phyloP scores from a whole-genome alignment of 192 early-diverging fungal genomes.

The Helicostylum pulchrum region DNA sequence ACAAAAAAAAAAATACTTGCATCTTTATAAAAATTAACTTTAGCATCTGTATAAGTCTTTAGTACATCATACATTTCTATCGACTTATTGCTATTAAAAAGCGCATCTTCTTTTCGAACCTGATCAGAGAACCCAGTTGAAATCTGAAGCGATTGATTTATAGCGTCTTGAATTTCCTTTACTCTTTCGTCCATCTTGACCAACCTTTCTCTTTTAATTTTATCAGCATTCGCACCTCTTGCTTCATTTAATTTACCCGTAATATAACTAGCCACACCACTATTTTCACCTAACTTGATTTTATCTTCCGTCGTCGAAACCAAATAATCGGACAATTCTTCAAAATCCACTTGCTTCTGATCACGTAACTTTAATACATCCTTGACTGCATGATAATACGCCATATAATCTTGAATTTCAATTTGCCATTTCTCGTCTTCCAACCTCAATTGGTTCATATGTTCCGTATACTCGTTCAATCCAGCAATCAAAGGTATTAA shows the following conservation, averaged over 20 bases:
- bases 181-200: conserved; percentile 72
- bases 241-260: conserved; percentile 87
- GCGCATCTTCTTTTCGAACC: conserved; percentile 78
- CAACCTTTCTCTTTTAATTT: conserved; percentile 75
- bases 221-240: conserved; percentile 82
- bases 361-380: conserved; percentile 81
- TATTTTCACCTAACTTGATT: conserved; percentile 65
- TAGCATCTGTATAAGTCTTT: conserved; percentile 68
- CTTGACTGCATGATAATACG: conserved; percentile 73
- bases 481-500: conserved; percentile 70
- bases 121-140: conserved; percentile 74
- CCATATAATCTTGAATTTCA: conserved; percentile 83
- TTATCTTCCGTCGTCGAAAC: conserved; percentile 67
- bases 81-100: conserved; percentile 76
- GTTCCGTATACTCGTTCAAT: conserved; percentile 60
- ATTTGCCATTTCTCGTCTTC: conserved; percentile 67
- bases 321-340: conserved; percentile 81
- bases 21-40: conserved; percentile 81
- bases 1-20: conserved; percentile 28
- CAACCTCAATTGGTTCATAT: conserved; percentile 63
- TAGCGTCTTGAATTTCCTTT: conserved; percentile 74
- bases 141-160: conserved; percentile 67
- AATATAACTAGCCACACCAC: conserved; percentile 71
- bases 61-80: conserved; percentile 81
- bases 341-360: conserved; percentile 95